Evolutionary conservation across 148 eudicot genomes (phyloP), one percentile per base, ranked within the genome.

Genomic region (Amaranthus cruentus): DNA sequence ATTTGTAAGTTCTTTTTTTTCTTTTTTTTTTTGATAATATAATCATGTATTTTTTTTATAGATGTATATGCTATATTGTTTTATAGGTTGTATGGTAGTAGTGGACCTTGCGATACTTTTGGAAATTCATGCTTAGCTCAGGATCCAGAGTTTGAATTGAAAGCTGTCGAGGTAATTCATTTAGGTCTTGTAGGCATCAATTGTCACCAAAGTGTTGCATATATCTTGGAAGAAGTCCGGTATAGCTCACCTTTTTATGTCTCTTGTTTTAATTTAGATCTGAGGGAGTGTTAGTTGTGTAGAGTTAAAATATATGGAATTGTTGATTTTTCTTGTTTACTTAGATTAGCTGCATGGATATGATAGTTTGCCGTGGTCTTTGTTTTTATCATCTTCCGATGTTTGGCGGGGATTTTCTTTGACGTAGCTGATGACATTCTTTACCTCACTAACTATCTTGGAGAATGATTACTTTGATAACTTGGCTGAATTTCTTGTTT

Each of bases 101-200:
- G 99, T 86, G 97, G 99, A 76, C 87, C 94, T 53, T 95, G 92
- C 78, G 96, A 92, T 63, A 95, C 99, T 55, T 95, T 88, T 83
- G 99, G 96, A 70, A 91, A 85, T 76, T 75, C 79, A 68, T 87
- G 96, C 81, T 81, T 95, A 78, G 94, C 99, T 73, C 91, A 88
- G 71, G 86, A 83, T 84, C 80, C 87, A 63, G 93, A 90, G 63
- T 95, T 92, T 70, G 88, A 87, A 59, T 51, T 92, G 83, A 92
- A 92, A 84, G 87, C 92, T 77, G 97, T 95, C 57, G 99, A 95
- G 99, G 99, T 84, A 81, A 47, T 73, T 42, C 47, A 53, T n/a
- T 69, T 52, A 56, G 2, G 38, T 15, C 38, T 28, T 38, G 56
- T 43, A 38, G 50, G 15, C 55, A 47, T 55, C 49, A 53, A 47